These are phyloP conservation scores for Inonotus hispidus DNA, from an alignment of 1,284 basidiomycete species.

Conservation along the genomic window DNA sequence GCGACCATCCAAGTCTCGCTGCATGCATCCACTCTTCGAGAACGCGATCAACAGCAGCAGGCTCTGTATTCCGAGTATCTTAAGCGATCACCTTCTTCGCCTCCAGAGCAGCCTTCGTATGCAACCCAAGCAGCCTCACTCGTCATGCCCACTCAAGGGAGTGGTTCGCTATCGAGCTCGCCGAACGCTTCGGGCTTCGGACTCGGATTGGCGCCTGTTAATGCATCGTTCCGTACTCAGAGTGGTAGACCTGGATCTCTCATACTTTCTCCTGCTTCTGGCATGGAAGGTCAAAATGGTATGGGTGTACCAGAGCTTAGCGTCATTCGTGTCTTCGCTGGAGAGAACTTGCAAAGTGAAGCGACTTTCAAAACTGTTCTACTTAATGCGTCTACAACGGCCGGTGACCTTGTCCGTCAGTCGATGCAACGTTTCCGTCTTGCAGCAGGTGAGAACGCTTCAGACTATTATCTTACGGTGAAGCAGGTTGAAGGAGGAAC, in stretches of 20 bases:
- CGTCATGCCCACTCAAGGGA: conserved; percentile 42
- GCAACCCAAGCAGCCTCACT: conserved; percentile 61
- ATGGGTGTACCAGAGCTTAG: conserved; percentile 80
- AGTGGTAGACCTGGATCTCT: conserved; percentile 68
- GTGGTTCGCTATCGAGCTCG: conserved; percentile 31
- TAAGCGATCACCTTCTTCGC: conserved; percentile 70
- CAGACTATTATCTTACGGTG: conserved; percentile 86
- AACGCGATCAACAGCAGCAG: conserved; percentile 84
- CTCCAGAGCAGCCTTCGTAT: conserved; percentile 68
- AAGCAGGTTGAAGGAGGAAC: conserved; percentile 87
- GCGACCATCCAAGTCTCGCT: conserved; percentile 20
- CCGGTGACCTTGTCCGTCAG: conserved; percentile 82
- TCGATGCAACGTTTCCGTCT: conserved; percentile 91
- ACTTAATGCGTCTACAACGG: conserved; percentile 81
- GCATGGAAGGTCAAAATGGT: conserved; percentile 47
- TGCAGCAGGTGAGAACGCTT: conserved; percentile 53
- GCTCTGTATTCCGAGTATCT: conserved; percentile 88
- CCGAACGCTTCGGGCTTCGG: conserved; percentile 34
- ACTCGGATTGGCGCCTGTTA: conserved; percentile 34
- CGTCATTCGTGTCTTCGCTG: conserved; percentile 93
- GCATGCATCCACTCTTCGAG: conserved; percentile 67
- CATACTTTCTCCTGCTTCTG: conserved; percentile 52
- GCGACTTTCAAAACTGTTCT: conserved; percentile 98
- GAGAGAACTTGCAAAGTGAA: conserved; percentile 81
- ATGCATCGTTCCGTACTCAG: conserved; percentile 33